A percentile compares a stretch with the other conserved stretches of the same genome.
phyloP scores from a whole-genome alignment of 2,329 filamentous ascomycete genomes.

The Zasmidium citrigriseum region DNA sequence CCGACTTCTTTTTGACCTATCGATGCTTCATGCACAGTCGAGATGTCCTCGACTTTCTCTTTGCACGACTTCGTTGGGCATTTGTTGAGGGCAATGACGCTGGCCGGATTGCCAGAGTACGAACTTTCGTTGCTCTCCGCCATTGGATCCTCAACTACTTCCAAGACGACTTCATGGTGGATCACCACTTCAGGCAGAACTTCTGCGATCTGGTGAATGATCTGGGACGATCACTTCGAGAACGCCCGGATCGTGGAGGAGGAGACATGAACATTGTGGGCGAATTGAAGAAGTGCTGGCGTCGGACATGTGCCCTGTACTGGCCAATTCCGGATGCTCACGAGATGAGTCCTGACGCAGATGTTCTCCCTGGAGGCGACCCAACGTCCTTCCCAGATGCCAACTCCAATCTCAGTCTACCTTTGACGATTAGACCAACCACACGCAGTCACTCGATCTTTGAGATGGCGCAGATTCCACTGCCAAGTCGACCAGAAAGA shows the following conservation, averaged over 20 bases:
- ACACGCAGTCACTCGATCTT: constrained; percentile 24
- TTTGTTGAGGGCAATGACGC: constrained; percentile 76
- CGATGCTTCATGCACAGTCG: constrained; percentile 78
- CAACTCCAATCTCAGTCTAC: constrained; percentile 21
- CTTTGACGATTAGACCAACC: constrained; percentile 23
- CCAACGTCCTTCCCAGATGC: constrained; percentile 6
- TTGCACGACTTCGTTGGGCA: constrained; percentile 86
- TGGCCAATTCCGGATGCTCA: constrained; percentile 75
- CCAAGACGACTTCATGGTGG: constrained; percentile 83
- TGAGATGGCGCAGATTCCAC: constrained; percentile 25
- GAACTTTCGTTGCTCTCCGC: constrained; percentile 90
- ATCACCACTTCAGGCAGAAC: constrained; percentile 69
- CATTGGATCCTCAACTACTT: constrained; percentile 99
- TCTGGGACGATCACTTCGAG: constrained; percentile 55
- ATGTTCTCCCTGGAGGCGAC: constrained; percentile 73
- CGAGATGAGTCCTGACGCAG: constrained; percentile 57
- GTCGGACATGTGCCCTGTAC: constrained; percentile 82
- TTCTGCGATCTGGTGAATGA: constrained; percentile 82
- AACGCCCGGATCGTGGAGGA: constrained; percentile 53
- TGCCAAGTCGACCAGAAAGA: constrained; percentile 16
- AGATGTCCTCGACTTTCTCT: constrained; percentile 78
- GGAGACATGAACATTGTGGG: constrained; percentile 82
- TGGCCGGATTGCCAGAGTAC: constrained; percentile 86
- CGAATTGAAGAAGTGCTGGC: constrained; percentile 97
- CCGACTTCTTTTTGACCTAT: constrained; percentile 96